Evolutionary conservation across 2,329 filamentous ascomycete genomes (phyloP), one percentile per base, ranked within the genome.

Genomic region (Furcasterigmium sp.): DNA sequence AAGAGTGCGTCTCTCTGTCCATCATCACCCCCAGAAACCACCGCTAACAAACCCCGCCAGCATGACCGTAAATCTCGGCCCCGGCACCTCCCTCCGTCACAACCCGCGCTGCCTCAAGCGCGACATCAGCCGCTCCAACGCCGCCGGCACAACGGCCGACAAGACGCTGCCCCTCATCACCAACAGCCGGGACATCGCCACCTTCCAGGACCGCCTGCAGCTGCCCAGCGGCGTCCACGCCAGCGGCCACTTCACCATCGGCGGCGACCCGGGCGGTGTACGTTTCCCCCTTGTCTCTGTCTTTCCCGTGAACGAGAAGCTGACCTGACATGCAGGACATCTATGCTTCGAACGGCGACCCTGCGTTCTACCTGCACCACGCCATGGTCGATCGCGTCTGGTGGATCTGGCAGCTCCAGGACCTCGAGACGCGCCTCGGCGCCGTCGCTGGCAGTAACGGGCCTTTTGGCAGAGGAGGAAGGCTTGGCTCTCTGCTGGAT

Each of bases 41-140:
- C 40, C n/a, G 4, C 8, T 17, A 11, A 8, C 8, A 9, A 9
- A 18, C n/a, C n/a, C n/a, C n/a, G n/a, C 4, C 25, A 63, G 61
- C 44, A 61, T 59, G 53, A 60, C 54, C 4, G 58, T 65, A 29
- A 63, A 58, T 43, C 56, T 69, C n/a, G 65, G 67, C 20, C 61
- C 60, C 14, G 46, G 47, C 55, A 4, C 50, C 55, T 3, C 44
- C 49, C 14, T 41, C 55, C 30, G 59, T 41, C 60, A 68, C 51
- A 72, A 73, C 57, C 65, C 68, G n/a, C 67, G 69, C 39, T 70
- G 69, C 55, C 57, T 74, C 36, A 61, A 62, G 29, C 65, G 69
- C 18, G 70, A 68, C 49, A 60, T 69, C 39, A 61, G 52, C 42
- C 60, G 61, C 51, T 51, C 59, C 30, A 51, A 57, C 8, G 54